Evolutionary conservation across 1,284 basidiomycete species (phyloP).

Genomic region (Puccinia coronata): DNA sequence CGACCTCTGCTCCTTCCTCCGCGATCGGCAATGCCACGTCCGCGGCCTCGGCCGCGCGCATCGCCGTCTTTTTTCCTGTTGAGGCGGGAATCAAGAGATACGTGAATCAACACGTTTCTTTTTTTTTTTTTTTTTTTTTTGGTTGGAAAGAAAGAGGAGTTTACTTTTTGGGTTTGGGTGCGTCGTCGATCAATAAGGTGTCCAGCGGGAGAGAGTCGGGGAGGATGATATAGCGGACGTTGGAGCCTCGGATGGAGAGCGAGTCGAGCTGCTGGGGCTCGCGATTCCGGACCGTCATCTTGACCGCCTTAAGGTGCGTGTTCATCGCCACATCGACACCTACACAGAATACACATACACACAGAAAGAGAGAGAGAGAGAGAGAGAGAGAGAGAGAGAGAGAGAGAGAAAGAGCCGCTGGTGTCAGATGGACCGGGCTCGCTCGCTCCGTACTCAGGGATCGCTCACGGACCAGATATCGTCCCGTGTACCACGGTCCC

Average conservation of each 20-base stretch:
- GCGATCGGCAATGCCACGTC: constrained; percentile 52
- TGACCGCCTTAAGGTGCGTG: constrained; percentile 58
- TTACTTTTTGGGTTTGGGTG: constrained; percentile 84
- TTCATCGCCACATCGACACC: constrained; percentile 59
- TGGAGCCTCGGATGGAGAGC: constrained; percentile 59
- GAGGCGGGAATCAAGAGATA: neutral
- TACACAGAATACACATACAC: constrained; percentile 32
- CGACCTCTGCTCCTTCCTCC: constrained; percentile 53
- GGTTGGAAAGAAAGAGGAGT: neutral
- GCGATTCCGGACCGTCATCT: constrained; percentile 86
- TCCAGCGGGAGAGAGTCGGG: constrained; percentile 95
- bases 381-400: no score
- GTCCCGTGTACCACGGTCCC: constrained; percentile 94
- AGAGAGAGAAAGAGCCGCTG: no score
- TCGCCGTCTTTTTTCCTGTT: constrained; percentile 55
- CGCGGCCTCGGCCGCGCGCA: constrained; percentile 48
- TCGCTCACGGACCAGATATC: constrained; percentile 73
- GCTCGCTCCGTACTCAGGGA: neutral
- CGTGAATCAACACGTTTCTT: neutral
- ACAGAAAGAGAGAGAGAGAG: neutral
- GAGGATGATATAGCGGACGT: constrained; percentile 82
- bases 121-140: no score
- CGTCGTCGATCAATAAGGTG: constrained; percentile 94
- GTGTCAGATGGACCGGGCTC: neutral
- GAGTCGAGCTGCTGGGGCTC: constrained; percentile 64